These are phyloP conservation scores for Fibroporia radiculosa DNA, from an alignment of 768 basidiomycete genomes.

Conservation along the genomic window DNA sequence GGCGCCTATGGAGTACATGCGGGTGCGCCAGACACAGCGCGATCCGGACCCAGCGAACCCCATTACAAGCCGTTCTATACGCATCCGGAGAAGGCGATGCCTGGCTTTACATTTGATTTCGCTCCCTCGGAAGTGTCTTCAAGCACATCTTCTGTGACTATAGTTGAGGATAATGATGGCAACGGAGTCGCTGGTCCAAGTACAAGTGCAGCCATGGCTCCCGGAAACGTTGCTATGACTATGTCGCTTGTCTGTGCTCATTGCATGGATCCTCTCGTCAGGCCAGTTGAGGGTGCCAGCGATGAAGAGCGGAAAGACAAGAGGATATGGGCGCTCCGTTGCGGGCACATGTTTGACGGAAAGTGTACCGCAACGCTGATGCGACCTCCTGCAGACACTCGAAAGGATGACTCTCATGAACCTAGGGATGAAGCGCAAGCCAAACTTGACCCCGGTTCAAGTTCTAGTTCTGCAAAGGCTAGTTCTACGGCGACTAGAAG, in stretches of 20 bases:
- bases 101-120: constrained; percentile 70
- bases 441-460: too few relatives aligned
- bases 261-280: constrained; percentile 57
- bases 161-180: constrained; percentile 44
- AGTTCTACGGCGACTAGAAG: background rate
- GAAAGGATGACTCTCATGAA: background rate
- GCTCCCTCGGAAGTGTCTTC: constrained; percentile 25
- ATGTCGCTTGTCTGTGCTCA: constrained; percentile 57
- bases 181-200: constrained; percentile 14
- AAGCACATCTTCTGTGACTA: constrained; percentile 28
- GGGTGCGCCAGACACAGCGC: background rate
- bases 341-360: constrained; percentile 74
- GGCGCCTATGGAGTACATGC: background rate
- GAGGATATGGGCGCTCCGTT: constrained; percentile 65
- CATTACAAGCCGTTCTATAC: constrained; percentile 32
- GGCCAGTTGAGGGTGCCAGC: constrained; percentile 30
- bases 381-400: constrained; percentile 27
- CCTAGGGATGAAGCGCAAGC: background rate
- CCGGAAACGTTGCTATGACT: constrained; percentile 25
- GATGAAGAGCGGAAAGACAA: constrained; percentile 33
- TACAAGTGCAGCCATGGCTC: constrained; percentile 15
- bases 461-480: background rate
- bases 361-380: constrained; percentile 61
- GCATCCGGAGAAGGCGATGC: constrained; percentile 44
- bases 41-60: constrained; percentile 2